A percentile compares a stretch with the other conserved stretches of the same genome.
Evolutionary conservation across 2,329 filamentous ascomycete species (phyloP).

Genomic region (Fusarium fujikuroi): DNA sequence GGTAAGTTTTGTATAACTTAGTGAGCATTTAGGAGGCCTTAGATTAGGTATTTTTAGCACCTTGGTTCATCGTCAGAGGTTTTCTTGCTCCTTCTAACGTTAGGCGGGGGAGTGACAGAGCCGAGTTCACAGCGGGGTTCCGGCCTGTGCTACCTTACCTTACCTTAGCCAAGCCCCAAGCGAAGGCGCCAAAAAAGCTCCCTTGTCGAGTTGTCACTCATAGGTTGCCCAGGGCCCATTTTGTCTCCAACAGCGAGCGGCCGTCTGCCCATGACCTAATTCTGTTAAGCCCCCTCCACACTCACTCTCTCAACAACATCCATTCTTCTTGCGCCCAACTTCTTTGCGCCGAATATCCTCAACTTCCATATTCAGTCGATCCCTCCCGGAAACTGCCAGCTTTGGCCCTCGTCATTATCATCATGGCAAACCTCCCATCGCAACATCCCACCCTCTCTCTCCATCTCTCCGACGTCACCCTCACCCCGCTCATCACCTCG

Average conservation of each 20-base stretch:
- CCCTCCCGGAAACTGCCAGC: not conserved
- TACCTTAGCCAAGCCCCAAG: conserved; percentile 18
- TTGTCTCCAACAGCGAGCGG: conserved; percentile 28
- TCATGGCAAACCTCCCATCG: conserved; percentile 55
- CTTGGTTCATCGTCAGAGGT: not conserved
- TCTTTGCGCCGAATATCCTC: not conserved
- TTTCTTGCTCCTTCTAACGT: not conserved
- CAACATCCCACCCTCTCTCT: conserved; percentile 64
- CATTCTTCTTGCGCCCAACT: conserved; percentile 12
- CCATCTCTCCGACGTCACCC: conserved; percentile 66
- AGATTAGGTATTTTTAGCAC: not conserved
- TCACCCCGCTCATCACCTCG: conserved; percentile 68
- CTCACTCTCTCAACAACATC: conserved; percentile 27
- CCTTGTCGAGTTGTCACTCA: conserved; percentile 12
- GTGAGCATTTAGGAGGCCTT: not conserved
- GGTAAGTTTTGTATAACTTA: not conserved
- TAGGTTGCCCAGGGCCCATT: not conserved
- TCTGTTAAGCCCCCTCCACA: conserved; percentile 14
- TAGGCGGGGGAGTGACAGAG: conserved; percentile 21
- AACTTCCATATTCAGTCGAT: not conserved
- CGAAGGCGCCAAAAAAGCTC: conserved; percentile 27
- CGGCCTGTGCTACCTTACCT: conserved; percentile 2
- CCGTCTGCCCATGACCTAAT: conserved; percentile 31
- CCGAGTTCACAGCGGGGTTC: conserved; percentile 28
- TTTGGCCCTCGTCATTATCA: conserved; percentile 28